Percentiles rank a stretch among this genome's conserved stretches.
Evolutionary conservation across 2,329 filamentous ascomycete species (phyloP).

Genomic region (Onygenales sp.): DNA sequence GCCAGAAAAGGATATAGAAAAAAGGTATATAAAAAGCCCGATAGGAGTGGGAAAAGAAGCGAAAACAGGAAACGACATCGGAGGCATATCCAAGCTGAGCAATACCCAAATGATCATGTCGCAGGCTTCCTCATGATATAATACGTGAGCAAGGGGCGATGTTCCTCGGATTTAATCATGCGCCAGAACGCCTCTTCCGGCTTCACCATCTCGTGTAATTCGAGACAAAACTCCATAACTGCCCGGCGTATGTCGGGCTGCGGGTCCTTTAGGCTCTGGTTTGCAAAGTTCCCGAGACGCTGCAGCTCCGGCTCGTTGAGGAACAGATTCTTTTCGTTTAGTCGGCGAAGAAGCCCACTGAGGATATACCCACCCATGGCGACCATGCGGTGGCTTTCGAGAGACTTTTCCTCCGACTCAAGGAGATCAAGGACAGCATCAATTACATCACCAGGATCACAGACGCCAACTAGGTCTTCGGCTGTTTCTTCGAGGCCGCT

Average conservation of each 20-base stretch:
- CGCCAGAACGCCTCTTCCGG: conserved; percentile 20
- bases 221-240: conserved; percentile 26
- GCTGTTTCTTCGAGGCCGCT: conserved; percentile 30
- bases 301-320: conserved; percentile 14
- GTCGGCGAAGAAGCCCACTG: conserved; percentile 17
- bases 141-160: conserved; percentile 28
- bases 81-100: background rate
- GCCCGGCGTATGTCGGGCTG: conserved; percentile 30
- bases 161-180: conserved; percentile 22
- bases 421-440: conserved; percentile 25
- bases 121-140: conserved; percentile 20
- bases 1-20: background rate
- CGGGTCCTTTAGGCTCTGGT: conserved; percentile 21
- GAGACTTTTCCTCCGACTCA: conserved; percentile 22
- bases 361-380: conserved; percentile 26
- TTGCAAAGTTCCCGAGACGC: conserved; percentile 25
- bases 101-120: background rate
- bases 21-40: background rate
- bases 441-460: conserved; percentile 20
- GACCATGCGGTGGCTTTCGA: conserved; percentile 23
- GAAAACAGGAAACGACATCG: background rate
- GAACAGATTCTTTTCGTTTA: conserved; percentile 13
- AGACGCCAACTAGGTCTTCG: conserved; percentile 24
- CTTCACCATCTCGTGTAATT: conserved; percentile 18
- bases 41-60: background rate